Base-by-base conservation (phyloP, 108 stramenopile species). In the Stephanodiscus minutulus region DNA sequence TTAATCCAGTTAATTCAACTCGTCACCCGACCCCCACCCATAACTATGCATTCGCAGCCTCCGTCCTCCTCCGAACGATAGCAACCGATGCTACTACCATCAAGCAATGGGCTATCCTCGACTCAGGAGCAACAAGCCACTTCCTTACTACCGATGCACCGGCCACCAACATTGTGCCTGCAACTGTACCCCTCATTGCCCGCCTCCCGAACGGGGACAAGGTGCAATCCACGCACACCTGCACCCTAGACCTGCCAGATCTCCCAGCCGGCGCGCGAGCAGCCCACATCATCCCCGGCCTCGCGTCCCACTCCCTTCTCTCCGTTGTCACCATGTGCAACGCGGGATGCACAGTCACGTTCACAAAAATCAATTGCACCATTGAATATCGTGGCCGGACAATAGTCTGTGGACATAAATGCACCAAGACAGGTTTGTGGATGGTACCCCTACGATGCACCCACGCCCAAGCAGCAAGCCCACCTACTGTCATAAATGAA, bases 281-380 rank as follows among this genome's bases (percentile, higher is more conserved):
- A 7, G 70, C 59, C 8, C 60, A 70, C 48, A 70, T 70, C 4
- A 24, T 61, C 28, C 70, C 70, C 44, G 58, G 58, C 37, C 70
- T 60, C 7, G 39, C 47, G 0, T 31, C 47, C 2, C 29, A 59
- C 20, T 70, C 60, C 0, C 47, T 70, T 0, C 31, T 70, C 11
- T 70, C 60, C 18, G 58, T 50, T 5, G 37, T 31, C 13, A 35
- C 2, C 1, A 31, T 70, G 18, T 70, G 70, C 59, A 48, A 70
- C 36, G 55, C 44, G 0, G 70, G 70, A 48, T 70, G 60, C 28
- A 29, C 15, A 52, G 60, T 70, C n/a, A 15, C 6, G 7, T 59
- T 59, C 33, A 59, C 25, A 10, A 59, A 59, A 37, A 59, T 59
- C 24, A 35, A 35, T n/a, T 59, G 58, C 58, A 59, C 58, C 25